These are phyloP conservation scores for Dictyostelium capitatum DNA, from an alignment of 78 protist genomes.

Conservation along the genomic window DNA sequence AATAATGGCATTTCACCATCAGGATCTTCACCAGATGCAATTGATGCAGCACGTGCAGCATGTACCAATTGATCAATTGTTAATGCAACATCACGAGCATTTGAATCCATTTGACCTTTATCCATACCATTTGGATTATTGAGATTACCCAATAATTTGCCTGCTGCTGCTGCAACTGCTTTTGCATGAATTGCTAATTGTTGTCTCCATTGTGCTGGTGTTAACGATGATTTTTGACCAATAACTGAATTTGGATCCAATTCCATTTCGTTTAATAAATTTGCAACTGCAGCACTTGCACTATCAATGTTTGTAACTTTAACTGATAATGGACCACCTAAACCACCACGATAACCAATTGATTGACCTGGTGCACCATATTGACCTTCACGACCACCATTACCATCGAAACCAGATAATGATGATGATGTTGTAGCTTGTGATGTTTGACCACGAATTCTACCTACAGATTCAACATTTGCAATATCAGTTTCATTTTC, in stretches of 20 bases:
- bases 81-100: conserved; percentile 68
- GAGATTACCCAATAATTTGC: conserved; percentile 65
- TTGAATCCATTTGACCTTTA: conserved; percentile 62
- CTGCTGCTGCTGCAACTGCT: conserved; percentile 76
- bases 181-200: conserved; percentile 84
- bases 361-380: conserved; percentile 61
- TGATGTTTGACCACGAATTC: conserved; percentile 74
- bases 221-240: conserved; percentile 67
- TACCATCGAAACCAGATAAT: conserved; percentile 54
- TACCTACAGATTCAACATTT: conserved; percentile 71
- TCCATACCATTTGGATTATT: conserved; percentile 79
- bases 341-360: conserved; percentile 77
- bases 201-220: conserved; percentile 84
- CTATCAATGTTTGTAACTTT: conserved; percentile 68
- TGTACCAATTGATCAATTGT: conserved; percentile 82
- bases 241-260: conserved; percentile 68
- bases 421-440: conserved; percentile 72
- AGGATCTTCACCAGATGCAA: conserved; percentile 78
- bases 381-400: conserved; percentile 81
- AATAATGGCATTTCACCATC: conserved; percentile 84
- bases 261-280: conserved; percentile 76
- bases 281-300: conserved; percentile 74
- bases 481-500: conserved; percentile 84
- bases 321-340: conserved; percentile 78
- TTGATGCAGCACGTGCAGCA: conserved; percentile 84